phyloP scores from a whole-genome alignment of 257 asterid species.

The Ilex asprella region DNA sequence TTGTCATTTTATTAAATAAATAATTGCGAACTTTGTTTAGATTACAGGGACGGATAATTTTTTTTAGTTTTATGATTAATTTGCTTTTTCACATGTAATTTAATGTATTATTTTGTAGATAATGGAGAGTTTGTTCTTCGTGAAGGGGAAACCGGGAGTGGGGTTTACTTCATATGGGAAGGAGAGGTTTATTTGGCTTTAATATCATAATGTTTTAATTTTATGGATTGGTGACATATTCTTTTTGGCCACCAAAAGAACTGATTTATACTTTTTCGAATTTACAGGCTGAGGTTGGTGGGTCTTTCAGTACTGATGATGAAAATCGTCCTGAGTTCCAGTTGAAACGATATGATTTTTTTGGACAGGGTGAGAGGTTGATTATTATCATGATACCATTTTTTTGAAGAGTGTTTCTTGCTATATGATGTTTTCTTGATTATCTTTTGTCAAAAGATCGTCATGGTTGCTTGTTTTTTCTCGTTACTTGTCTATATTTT shows the following conservation, averaged over 20 bases:
- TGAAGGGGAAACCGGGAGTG: constrained; percentile 76
- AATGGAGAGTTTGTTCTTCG: constrained; percentile 69
- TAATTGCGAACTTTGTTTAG: too few species aligned
- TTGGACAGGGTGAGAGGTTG: constrained; percentile 76
- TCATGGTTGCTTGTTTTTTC: too few species aligned
- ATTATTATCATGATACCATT: constrained; percentile 6
- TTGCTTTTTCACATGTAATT: too few species aligned
- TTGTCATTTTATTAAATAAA: neutral
- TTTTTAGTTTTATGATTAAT: too few species aligned
- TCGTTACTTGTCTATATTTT: too few species aligned
- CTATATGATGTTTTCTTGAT: too few species aligned
- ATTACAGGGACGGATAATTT: too few species aligned
- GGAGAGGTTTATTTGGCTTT: constrained; percentile 59
- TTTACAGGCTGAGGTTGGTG: constrained; percentile 86
- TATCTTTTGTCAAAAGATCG: too few species aligned
- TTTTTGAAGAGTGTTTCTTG: too few species aligned
- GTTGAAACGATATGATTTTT: constrained; percentile 61
- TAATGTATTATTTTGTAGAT: constrained; percentile 26
- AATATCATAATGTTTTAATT: neutral
- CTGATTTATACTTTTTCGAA: constrained; percentile 1
- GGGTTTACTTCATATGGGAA: constrained; percentile 79
- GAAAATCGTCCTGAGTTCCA: constrained; percentile 57
- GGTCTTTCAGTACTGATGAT: constrained; percentile 53
- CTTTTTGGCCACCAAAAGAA: too few species aligned
- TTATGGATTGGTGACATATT: too few species aligned